Conservation (phyloP, 129 eudicot species). For the Chrysanthemum makinoi region DNA sequence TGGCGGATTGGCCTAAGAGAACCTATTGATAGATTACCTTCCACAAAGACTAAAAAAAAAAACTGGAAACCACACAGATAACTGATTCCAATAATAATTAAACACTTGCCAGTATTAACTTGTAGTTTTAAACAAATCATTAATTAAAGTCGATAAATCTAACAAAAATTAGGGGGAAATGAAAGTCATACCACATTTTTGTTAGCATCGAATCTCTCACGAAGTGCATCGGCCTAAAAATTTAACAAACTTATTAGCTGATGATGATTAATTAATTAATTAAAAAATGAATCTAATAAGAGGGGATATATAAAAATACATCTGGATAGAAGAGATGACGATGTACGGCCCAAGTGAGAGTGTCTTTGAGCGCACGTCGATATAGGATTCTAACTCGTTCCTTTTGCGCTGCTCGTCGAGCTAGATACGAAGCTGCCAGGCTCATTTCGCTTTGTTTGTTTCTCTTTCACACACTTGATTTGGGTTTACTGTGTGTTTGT, state of each 20-base stretch:
- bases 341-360: constrained; percentile 99
- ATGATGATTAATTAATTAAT: background rate
- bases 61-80: too few relatives aligned
- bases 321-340: constrained; percentile 94
- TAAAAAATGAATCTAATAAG: background rate
- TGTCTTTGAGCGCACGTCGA: constrained; percentile 79
- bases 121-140: too few relatives aligned
- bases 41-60: too few relatives aligned
- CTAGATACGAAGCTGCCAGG: constrained; percentile 60
- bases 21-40: too few relatives aligned
- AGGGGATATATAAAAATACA: constrained; percentile 34
- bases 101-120: too few relatives aligned
- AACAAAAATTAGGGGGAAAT: too few relatives aligned
- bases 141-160: too few relatives aligned
- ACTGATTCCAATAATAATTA: too few relatives aligned
- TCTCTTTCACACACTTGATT: constrained; percentile 19
- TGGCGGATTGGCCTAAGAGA: too few relatives aligned
- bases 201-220: constrained; percentile 83
- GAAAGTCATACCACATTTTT: constrained; percentile 59
- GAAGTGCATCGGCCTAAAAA: constrained; percentile 79
- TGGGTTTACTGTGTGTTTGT: constrained; percentile 1
- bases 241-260: too few relatives aligned
- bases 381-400: constrained; percentile 81
- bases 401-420: constrained; percentile 84
- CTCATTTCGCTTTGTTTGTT: constrained; percentile 50